Evolutionary conservation across 768 basidiomycete genomes (phyloP), one percentile per base, ranked within the genome.

Genomic region (Collybiopsis confluens): DNA sequence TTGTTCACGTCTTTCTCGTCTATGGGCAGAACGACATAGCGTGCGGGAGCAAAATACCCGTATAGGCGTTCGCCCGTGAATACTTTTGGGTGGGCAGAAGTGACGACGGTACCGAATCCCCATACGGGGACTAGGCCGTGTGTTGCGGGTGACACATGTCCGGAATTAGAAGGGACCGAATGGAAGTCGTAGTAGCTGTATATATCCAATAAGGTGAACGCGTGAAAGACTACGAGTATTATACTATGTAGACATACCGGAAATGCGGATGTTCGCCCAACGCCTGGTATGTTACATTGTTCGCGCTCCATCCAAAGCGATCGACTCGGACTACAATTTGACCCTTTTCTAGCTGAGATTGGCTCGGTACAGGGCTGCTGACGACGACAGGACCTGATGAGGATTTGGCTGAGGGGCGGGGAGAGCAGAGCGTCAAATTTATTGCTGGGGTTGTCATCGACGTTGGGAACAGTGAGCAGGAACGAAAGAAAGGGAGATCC

Each of bases 181-280:
- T 86, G 81, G 53, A 84, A 88, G 55, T 87, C 86, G 58, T 84
- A 88, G 64, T 88, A 88, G 35, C 86, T 88, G 54, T 18, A 24
- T 7, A 3, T 13, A 26, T 13, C 24, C 16, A 54, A 18, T 43
- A 18, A 0, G 18, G 36, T 38, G 27, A 15, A 7, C 20, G 40
- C n/a, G 45, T 5, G n/a, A 2, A n/a, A 7, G 23, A 40, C 13
- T 50, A 16, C 4, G 43, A 10, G 27, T 27, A 24, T 3, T 23
- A n/a, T n/a, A n/a, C 3, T 9, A 20, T n/a, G 2, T 18, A 20
- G 28, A 40, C 67, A n/a, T 43, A 76, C 78, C 76, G 65, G 54
- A 78, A 79, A 52, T 78, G 76, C 1, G 79, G 70, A 50, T 77
- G 73, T 52, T 79, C 79, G n/a, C 68, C 70, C 2, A 75, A 61